These are phyloP conservation scores for Rehmannia glutinosa DNA, from an alignment of 257 asterid genomes.

Conservation along the genomic window DNA sequence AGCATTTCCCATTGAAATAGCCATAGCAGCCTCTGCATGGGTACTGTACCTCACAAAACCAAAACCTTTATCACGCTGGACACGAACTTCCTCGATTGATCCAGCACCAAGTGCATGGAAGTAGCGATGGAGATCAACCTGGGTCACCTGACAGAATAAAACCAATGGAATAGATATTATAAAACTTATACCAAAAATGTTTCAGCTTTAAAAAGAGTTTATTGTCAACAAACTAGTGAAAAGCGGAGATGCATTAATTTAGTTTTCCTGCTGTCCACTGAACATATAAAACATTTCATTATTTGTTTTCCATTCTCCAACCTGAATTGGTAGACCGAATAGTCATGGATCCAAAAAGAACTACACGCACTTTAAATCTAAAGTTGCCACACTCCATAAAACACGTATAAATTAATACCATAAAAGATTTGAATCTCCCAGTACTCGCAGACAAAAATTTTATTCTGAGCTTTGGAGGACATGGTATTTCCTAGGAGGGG, in stretches of 20 bases:
- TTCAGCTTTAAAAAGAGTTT: not conserved
- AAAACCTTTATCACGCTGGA: slow-evolving; percentile 93
- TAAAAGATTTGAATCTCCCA: too few relatives aligned
- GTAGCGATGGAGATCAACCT: slow-evolving; percentile 84
- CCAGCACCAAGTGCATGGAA: slow-evolving; percentile 91
- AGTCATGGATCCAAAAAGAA: too few relatives aligned
- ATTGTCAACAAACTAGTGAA: not conserved
- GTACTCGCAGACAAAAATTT: too few relatives aligned
- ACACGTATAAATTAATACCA: too few relatives aligned
- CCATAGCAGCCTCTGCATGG: slow-evolving; percentile 91
- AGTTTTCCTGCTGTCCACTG: not conserved
- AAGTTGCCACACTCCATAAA: too few relatives aligned
- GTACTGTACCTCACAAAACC: slow-evolving; percentile 90
- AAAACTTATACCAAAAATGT: not conserved
- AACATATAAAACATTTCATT: too few relatives aligned
- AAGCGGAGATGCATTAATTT: not conserved
- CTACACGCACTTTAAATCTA: too few relatives aligned
- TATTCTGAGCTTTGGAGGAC: too few relatives aligned
- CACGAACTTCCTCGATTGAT: slow-evolving; percentile 80
- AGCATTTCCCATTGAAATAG: slow-evolving; percentile 80
- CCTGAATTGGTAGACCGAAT: too few relatives aligned
- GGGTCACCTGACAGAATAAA: slow-evolving; percentile 57
- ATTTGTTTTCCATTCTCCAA: too few relatives aligned
- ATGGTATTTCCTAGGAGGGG: slow-evolving; percentile 6
- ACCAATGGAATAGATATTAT: not conserved